phyloP scores from a whole-genome alignment of 306 rosid genomes.

The Comarum palustre region DNA sequence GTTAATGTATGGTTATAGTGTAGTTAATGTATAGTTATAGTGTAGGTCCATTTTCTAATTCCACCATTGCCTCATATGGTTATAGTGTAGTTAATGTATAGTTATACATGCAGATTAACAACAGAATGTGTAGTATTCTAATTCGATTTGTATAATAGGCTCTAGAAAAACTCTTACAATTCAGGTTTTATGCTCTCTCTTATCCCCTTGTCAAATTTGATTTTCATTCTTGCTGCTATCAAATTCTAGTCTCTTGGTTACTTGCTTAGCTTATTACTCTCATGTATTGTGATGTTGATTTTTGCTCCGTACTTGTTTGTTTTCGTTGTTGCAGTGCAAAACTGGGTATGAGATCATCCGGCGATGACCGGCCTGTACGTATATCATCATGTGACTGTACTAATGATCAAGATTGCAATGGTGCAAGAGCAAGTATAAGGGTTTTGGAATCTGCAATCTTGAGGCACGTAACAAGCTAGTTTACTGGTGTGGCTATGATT shows the following conservation, averaged over 20 bases:
- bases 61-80: not conserved
- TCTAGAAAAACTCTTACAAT: not conserved
- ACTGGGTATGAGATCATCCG: not conserved
- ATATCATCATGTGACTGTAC: not conserved
- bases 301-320: not conserved
- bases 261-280: not conserved
- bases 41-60: constrained; percentile 12
- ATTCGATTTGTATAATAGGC: not conserved
- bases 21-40: not conserved
- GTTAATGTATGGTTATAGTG: not conserved
- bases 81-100: not conserved
- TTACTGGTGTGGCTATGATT: not conserved
- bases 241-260: not conserved
- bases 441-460: not conserved
- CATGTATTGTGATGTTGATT: not conserved
- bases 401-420: not conserved
- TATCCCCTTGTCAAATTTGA: not conserved
- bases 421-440: not conserved
- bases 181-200: not conserved
- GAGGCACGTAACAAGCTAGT: not conserved
- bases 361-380: not conserved
- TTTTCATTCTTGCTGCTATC: not conserved
- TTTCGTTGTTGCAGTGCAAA: not conserved
- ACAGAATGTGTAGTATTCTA: not conserved
- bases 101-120: not conserved